Evolutionary conservation across 495 filamentous ascomycete genomes (phyloP).

Genomic region (Lentithecium fluviatile): DNA sequence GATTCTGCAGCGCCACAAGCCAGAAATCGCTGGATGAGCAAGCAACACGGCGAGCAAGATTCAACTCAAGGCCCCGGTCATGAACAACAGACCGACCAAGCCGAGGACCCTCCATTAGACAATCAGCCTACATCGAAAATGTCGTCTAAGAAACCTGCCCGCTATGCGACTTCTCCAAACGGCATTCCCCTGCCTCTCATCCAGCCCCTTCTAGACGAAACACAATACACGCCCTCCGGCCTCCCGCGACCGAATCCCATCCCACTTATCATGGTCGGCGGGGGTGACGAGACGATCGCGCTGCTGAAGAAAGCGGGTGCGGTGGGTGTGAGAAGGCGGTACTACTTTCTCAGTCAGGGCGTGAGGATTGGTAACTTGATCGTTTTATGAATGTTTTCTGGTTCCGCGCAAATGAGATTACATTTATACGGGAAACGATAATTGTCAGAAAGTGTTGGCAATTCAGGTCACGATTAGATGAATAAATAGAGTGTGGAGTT

Average conservation of each 20-base stretch:
- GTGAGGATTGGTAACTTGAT: conserved; percentile 75
- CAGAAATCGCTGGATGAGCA: neutral
- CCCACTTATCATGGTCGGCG: conserved; percentile 80
- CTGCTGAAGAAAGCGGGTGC: conserved; percentile 58
- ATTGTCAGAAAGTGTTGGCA: no score
- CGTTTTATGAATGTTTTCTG: conserved; percentile 54
- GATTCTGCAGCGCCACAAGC: no score
- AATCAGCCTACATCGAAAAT: conserved; percentile 6
- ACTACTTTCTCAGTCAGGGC: conserved; percentile 78
- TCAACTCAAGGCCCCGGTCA: neutral
- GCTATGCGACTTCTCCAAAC: neutral
- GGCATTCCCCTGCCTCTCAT: conserved; percentile 43
- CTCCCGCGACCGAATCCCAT: conserved; percentile 71
- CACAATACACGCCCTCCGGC: conserved; percentile 69
- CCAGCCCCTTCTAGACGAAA: conserved; percentile 74
- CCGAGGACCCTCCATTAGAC: neutral
- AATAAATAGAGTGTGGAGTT: no score
- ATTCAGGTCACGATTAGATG: no score
- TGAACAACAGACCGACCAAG: neutral
- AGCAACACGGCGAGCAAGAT: neutral
- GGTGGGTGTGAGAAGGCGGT: conserved; percentile 73
- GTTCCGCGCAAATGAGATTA: no score
- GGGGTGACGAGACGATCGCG: conserved; percentile 66
- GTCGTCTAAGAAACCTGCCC: conserved; percentile 1
- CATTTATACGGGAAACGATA: no score